These are phyloP conservation scores for Yamadazyma ubonensis DNA, from an alignment of 805 yeast species.

Conservation along the genomic window DNA sequence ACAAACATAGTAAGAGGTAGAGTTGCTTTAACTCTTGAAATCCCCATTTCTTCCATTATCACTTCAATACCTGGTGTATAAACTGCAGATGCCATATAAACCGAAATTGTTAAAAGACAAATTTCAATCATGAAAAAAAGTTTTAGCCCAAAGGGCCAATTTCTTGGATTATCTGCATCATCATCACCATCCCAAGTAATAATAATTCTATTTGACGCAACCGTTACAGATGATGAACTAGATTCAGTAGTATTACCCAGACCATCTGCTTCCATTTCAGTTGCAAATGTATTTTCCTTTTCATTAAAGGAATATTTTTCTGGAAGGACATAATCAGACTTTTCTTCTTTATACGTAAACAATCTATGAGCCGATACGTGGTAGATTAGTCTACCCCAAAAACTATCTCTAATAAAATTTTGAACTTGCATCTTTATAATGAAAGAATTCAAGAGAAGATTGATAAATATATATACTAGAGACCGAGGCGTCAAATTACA, in stretches of 20 bases:
- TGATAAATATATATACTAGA: too few relatives aligned
- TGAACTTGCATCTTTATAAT: not conserved
- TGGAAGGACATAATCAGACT: constrained; percentile 28
- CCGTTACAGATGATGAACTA: not conserved
- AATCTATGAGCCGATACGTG: constrained; percentile 26
- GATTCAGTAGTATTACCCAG: not conserved
- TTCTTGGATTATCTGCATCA: constrained; percentile 57
- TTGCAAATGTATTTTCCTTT: not conserved
- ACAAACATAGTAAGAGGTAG: constrained; percentile 57
- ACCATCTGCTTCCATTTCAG: not conserved
- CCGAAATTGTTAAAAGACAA: constrained; percentile 31
- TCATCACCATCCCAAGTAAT: constrained; percentile 39
- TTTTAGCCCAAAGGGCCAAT: constrained; percentile 51
- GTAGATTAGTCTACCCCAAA: constrained; percentile 29
- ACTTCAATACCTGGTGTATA: constrained; percentile 52
- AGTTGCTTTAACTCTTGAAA: constrained; percentile 44
- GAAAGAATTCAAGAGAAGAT: not conserved
- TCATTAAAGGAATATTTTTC: constrained; percentile 24
- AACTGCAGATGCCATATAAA: constrained; percentile 57
- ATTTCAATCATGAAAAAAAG: constrained; percentile 31
- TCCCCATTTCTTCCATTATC: constrained; percentile 45
- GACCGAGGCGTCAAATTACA: too few relatives aligned
- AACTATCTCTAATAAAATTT: constrained; percentile 30
- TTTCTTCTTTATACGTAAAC: constrained; percentile 28
- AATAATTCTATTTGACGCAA: constrained; percentile 2